Percentiles rank a stretch among this genome's conserved stretches.
Conservation (phyloP, 202 grass and related monocot genomes). For the Dendrocalamus latiflorus region DNA sequence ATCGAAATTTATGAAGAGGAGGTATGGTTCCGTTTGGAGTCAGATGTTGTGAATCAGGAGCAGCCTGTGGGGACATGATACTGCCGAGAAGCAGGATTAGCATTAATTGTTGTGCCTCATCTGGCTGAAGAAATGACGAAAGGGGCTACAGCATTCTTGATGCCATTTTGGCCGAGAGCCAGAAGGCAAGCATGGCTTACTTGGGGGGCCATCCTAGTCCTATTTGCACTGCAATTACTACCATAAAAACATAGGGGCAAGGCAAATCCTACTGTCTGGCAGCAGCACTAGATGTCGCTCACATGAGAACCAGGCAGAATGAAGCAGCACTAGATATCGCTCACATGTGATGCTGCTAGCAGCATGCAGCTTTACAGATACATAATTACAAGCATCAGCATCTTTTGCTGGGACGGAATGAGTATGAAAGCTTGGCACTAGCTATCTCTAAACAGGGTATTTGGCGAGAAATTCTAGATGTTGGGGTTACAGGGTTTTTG, state of each 20-base stretch:
- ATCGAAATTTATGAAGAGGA: neutral
- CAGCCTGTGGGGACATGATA: neutral
- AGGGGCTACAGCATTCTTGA: neutral
- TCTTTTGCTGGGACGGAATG: neutral
- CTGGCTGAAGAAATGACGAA: neutral
- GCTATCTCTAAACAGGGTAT: neutral
- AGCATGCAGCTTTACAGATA: neutral
- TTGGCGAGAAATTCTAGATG: neutral
- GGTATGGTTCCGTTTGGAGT: neutral
- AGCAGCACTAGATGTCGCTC: neutral
- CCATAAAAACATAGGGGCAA: neutral
- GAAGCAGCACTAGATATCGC: neutral
- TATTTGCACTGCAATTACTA: neutral
- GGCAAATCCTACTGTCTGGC: neutral
- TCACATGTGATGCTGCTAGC: neutral
- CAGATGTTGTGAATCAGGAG: neutral
- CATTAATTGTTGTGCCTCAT: neutral
- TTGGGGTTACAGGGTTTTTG: no score
- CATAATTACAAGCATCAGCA: neutral
- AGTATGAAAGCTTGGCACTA: neutral
- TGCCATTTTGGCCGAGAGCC: neutral
- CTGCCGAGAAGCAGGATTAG: neutral
- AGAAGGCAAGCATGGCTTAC: neutral
- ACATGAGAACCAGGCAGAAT: neutral
- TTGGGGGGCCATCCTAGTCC: constrained; percentile 16